phyloP scores from a whole-genome alignment of 2,329 filamentous ascomycete genomes.

The Trichoderma sp. region DNA sequence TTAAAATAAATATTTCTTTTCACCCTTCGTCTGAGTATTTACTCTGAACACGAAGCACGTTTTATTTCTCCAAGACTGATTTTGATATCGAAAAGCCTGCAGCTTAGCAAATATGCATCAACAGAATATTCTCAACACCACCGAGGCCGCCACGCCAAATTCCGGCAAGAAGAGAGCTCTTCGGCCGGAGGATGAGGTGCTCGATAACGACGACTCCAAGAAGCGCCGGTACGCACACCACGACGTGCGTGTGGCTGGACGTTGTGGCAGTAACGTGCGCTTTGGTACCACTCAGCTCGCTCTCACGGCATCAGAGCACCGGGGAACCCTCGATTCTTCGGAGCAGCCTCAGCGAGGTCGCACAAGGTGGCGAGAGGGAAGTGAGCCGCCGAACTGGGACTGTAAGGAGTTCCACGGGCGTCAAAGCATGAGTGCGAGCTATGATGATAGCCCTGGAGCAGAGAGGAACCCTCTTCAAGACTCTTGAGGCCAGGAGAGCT shows the following conservation, averaged over 20 bases:
- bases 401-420: not conserved
- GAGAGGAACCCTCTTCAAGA: not conserved
- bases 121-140: not conserved
- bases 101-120: not conserved
- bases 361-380: not conserved
- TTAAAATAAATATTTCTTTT: not conserved
- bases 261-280: not conserved
- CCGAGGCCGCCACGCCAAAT: not conserved
- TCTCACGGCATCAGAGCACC: not conserved
- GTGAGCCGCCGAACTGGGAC: slow-evolving; percentile 1
- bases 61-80: not conserved
- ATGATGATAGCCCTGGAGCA: not conserved
- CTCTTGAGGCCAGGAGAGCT: not conserved
- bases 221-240: not conserved
- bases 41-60: not conserved
- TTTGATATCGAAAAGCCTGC: not conserved
- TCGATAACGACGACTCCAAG: not conserved
- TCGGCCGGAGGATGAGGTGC: not conserved
- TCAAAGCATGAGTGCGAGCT: not conserved
- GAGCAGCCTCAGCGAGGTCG: not conserved
- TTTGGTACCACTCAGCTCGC: not conserved
- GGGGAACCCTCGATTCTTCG: not conserved
- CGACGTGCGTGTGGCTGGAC: not conserved
- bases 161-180: not conserved
- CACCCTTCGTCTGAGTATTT: not conserved